These are phyloP conservation scores for Fusarium sp. DNA, from an alignment of 2,329 filamentous ascomycete species.

Conservation along the genomic window DNA sequence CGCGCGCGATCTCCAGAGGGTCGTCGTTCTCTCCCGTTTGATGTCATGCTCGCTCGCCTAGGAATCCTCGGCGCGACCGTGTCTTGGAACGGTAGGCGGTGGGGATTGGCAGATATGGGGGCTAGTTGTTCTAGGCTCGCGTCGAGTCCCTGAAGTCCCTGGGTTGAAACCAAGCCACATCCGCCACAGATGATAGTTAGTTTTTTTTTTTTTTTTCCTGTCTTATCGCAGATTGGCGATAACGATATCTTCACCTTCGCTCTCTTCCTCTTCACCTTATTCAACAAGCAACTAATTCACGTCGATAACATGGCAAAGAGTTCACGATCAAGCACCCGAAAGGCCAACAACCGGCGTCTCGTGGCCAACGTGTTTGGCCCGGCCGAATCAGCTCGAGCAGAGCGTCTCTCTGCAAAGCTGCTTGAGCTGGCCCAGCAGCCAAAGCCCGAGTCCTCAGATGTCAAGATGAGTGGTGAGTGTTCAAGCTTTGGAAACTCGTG, in stretches of 20 bases:
- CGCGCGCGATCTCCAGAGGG: conserved; percentile 22
- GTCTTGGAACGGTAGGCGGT: conserved; percentile 39
- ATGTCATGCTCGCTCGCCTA: conserved; percentile 39
- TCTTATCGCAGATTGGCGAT: conserved; percentile 24
- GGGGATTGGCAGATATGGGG: conserved; percentile 24
- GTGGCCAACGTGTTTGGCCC: conserved; percentile 88
- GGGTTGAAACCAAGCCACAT: not conserved
- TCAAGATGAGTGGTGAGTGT: conserved; percentile 58
- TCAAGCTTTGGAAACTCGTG: not conserved
- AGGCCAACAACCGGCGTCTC: conserved; percentile 84
- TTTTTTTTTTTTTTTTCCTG: not conserved
- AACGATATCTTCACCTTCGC: conserved; percentile 14
- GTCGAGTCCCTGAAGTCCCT: not conserved
- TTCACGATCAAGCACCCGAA: conserved; percentile 79
- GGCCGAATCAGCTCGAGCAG: conserved; percentile 79
- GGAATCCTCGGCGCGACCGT: conserved; percentile 10
- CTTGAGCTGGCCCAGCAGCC: conserved; percentile 82
- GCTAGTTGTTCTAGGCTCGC: not conserved
- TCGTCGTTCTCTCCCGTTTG: conserved; percentile 33
- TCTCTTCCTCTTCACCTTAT: conserved; percentile 13
- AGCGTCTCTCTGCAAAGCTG: conserved; percentile 87
- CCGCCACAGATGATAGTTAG: conserved; percentile 25
- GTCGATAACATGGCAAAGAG: conserved; percentile 82
- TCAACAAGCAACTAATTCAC: conserved; percentile 11
- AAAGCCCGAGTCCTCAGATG: conserved; percentile 68